phyloP scores from a whole-genome alignment of 2,329 filamentous ascomycete species.

The Penicillium sp. region DNA sequence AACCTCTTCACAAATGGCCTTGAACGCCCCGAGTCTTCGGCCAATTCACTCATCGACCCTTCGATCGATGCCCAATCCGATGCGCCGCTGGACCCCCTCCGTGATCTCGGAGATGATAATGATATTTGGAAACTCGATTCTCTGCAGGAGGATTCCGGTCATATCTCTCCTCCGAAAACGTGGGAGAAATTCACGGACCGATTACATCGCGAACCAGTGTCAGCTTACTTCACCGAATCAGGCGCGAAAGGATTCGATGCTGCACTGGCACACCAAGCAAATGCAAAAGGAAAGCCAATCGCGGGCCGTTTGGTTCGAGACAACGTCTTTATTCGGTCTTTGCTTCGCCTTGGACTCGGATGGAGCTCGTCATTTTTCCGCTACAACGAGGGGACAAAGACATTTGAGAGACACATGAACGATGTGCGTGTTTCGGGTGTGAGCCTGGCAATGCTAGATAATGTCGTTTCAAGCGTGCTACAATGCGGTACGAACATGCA shows the following conservation, averaged over 20 bases:
- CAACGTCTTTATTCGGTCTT: slow-evolving; percentile 48
- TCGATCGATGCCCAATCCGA: slow-evolving; percentile 30
- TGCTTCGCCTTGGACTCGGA: slow-evolving; percentile 51
- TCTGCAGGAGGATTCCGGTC: slow-evolving; percentile 23
- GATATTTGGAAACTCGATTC: slow-evolving; percentile 46
- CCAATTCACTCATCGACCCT: slow-evolving; percentile 30
- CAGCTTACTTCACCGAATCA: slow-evolving; percentile 53
- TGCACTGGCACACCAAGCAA: slow-evolving; percentile 39
- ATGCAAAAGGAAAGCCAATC: slow-evolving; percentile 28
- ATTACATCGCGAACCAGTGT: slow-evolving; percentile 40
- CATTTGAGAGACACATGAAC: slow-evolving; percentile 50
- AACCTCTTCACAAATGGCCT: slow-evolving; percentile 40
- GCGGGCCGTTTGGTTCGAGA: slow-evolving; percentile 42
- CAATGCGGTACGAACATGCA: slow-evolving; percentile 48
- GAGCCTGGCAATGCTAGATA: slow-evolving; percentile 52
- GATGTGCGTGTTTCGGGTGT: slow-evolving; percentile 58
- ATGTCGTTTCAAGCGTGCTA: slow-evolving; percentile 39
- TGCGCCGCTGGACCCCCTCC: slow-evolving; percentile 10
- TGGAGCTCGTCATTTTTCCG: slow-evolving; percentile 53
- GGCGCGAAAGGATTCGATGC: slow-evolving; percentile 49
- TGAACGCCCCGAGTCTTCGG: slow-evolving; percentile 28
- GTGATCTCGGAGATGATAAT: slow-evolving; percentile 24
- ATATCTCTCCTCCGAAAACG: slow-evolving; percentile 37
- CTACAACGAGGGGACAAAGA: slow-evolving; percentile 43
- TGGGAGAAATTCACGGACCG: slow-evolving; percentile 51